Percentiles rank a stretch among this genome's conserved stretches.
Evolutionary conservation across 345 rosid species (phyloP).

Genomic region (Noccaea bulbosa): DNA sequence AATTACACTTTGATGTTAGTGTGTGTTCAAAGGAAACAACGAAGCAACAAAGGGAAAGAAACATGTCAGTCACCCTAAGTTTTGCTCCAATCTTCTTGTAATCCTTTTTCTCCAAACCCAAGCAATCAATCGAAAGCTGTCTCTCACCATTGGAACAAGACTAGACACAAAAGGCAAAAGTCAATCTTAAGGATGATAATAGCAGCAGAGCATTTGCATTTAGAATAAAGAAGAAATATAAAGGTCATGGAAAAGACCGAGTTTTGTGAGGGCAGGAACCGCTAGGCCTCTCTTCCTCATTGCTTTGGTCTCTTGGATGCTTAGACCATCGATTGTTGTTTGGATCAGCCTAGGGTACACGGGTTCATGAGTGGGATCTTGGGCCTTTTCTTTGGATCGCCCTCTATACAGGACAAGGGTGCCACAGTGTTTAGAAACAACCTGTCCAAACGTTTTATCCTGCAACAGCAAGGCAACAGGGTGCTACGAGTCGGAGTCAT

Average conservation of each 20-base stretch:
- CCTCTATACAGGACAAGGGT: constrained; percentile 79
- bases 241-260: constrained; percentile 48
- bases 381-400: constrained; percentile 73
- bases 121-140: constrained; percentile 87
- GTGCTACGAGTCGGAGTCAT: not conserved
- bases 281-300: constrained; percentile 83
- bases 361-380: constrained; percentile 80
- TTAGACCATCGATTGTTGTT: constrained; percentile 79
- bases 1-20: constrained; percentile 6
- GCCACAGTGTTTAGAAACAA: constrained; percentile 80
- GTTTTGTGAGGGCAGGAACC: constrained; percentile 77
- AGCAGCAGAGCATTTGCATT: not conserved
- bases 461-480: not conserved
- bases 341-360: constrained; percentile 84
- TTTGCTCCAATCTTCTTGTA: constrained; percentile 94
- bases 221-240: constrained; percentile 23
- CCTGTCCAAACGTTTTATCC: constrained; percentile 64
- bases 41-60: constrained; percentile 12
- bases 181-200: not conserved
- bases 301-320: constrained; percentile 80
- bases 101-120: constrained; percentile 82
- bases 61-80: constrained; percentile 71
- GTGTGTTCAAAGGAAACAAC: not conserved
- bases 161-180: constrained; percentile 46
- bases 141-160: constrained; percentile 89